Base-by-base conservation (phyloP, 805 yeast species). In the Yamadazyma insecticola region DNA sequence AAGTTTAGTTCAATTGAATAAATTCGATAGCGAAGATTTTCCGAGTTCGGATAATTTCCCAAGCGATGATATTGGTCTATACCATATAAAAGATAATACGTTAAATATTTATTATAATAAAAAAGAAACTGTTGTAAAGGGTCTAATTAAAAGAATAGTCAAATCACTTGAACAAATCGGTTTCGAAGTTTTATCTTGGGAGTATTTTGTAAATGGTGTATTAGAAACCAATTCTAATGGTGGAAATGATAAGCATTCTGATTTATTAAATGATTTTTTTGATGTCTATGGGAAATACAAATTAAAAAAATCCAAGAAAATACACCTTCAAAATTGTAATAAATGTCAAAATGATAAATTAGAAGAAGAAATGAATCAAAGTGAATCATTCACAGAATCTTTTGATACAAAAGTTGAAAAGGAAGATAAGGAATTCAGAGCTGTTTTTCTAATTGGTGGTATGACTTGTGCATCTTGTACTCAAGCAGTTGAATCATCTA, bases 401-500 rank as follows among this genome's bases (percentile, higher is more conserved):
- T 23, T 54, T 13, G 58, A 53, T 22, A 55, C 63, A 2, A 46
- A 47, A 3, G 56, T 56, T 15, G 51, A 43, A 12, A 45, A 37
- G 13, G 41, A 45, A 3, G 40, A 37, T 13, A 47, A 43, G 18
- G 68, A 62, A 26, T 60, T 38, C 35, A 41, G 69, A 28, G 85
- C 81, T 0, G 68, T 73, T 1, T 69, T 74, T 33, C 58, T 78
- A 6, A 60, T 81, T 30, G 68, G 69, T 41, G 51, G 70, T 4
- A 63, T 63, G 69, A 52, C 69, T 5, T 63, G 70, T 43, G 56
- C 67, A 4, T 44, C 68, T 1, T 63, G 70, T 45, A 56, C 46
- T 9, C 40, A 44, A 15, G 33, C 60, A 6, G 55, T 63, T 1
- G 44, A 52, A 4, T 57, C 51, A 6, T 48, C 46, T 5, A 55